Conservation (phyloP, 352 stramenopile species). For the Globisporangium lucens region DNA sequence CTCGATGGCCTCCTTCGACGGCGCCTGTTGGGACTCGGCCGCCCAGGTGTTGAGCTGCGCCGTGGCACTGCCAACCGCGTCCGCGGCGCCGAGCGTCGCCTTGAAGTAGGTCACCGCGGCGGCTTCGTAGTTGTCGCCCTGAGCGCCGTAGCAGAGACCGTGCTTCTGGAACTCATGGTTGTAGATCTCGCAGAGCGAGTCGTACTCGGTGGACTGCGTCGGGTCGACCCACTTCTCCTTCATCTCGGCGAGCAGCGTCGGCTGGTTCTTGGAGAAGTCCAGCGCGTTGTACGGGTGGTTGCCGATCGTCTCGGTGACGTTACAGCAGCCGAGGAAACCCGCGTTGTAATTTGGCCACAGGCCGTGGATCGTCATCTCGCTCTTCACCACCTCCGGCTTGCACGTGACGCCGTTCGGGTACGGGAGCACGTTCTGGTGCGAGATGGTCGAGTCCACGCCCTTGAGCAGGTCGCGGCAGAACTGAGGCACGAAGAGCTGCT, state of each 20-base stretch:
- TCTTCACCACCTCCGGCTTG: constrained; percentile 39
- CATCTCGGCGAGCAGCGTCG: constrained; percentile 49
- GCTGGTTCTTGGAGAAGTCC: constrained; percentile 48
- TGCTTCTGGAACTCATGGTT: constrained; percentile 90
- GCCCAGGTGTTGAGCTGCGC: constrained; percentile 23
- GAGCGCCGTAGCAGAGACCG: constrained; percentile 68
- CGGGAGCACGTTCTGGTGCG: constrained; percentile 70
- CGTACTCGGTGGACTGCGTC: constrained; percentile 20
- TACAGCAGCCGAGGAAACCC: constrained; percentile 69
- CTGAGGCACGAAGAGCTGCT: constrained; percentile 79
- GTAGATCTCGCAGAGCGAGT: constrained; percentile 73
- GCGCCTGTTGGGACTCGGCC: not conserved
- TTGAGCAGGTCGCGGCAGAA: constrained; percentile 78
- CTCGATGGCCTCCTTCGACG: constrained; percentile 10
- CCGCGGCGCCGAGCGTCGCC: constrained; percentile 25
- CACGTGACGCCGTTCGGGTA: constrained; percentile 59
- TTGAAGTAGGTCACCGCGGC: constrained; percentile 20
- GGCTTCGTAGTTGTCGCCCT: constrained; percentile 13
- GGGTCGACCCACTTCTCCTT: constrained; percentile 53
- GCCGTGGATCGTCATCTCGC: constrained; percentile 70
- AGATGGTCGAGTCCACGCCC: constrained; percentile 46
- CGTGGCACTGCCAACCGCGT: constrained; percentile 9
- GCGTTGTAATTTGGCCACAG: constrained; percentile 79
- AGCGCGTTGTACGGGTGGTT: constrained; percentile 61
- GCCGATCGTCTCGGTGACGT: constrained; percentile 38